phyloP scores from a whole-genome alignment of 495 filamentous ascomycete species.

The Trichoderma virens region DNA sequence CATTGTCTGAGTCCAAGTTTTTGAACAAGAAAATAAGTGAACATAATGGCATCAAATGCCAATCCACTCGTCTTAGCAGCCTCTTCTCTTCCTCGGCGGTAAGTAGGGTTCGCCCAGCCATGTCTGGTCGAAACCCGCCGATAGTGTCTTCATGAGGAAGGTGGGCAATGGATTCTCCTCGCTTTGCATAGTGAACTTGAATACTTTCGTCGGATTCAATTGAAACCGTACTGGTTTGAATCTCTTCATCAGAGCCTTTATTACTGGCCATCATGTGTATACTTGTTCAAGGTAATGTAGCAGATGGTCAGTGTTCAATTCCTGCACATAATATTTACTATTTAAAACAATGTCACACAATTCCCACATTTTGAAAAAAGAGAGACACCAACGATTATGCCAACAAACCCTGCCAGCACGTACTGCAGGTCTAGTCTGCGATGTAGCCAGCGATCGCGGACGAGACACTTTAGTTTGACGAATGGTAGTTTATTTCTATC shows the following conservation, averaged over 20 bases:
- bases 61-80: slow-evolving; percentile 37
- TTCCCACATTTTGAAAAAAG: neutral
- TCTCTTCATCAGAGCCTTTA: neutral
- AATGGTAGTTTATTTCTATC: no score
- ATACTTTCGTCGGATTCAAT: neutral
- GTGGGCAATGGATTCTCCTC: neutral
- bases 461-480: no score
- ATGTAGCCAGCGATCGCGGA: neutral
- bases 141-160: neutral
- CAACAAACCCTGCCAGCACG: neutral
- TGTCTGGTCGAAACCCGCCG: neutral
- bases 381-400: neutral
- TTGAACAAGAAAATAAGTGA: slow-evolving; percentile 40
- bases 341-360: no score
- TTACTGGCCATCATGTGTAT: neutral
- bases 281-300: neutral
- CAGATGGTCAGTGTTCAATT: neutral
- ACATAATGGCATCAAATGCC: slow-evolving; percentile 36
- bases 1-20: slow-evolving; percentile 35
- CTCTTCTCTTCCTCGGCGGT: slow-evolving; percentile 36
- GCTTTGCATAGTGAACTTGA: neutral
- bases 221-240: neutral
- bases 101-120: slow-evolving; percentile 23
- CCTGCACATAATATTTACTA: neutral
- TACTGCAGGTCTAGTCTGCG: neutral